Conservation (phyloP, 225 moss, liverwort and hornwort species). For the Marchantia paleacea region DNA sequence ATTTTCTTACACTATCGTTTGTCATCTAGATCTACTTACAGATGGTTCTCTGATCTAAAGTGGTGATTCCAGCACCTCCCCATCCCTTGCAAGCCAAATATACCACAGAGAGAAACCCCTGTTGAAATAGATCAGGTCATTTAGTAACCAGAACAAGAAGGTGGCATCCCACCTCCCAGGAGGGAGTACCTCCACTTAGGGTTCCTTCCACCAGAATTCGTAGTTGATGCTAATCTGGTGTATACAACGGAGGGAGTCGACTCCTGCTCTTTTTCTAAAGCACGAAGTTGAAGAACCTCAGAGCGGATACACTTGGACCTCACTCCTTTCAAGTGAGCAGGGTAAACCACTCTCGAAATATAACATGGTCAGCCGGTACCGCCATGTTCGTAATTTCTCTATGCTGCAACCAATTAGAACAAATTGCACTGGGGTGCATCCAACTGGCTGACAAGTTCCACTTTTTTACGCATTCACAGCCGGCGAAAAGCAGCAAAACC, state of each 20-base stretch:
- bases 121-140: constrained; percentile 24
- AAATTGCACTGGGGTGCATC: constrained; percentile 14
- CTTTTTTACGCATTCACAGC: constrained; percentile 12
- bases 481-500: constrained; percentile 33
- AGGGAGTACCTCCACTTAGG: constrained; percentile 14
- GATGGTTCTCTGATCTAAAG: constrained; percentile 1
- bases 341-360: constrained; percentile 15
- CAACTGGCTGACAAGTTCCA: constrained; percentile 7
- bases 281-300: constrained; percentile 3
- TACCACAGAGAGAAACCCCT: constrained; percentile 17
- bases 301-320: constrained; percentile 8
- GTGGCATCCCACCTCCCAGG: constrained; percentile 12
- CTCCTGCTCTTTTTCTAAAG: constrained; percentile 18
- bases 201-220: constrained; percentile 13
- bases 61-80: constrained; percentile 11
- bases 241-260: constrained; percentile 2
- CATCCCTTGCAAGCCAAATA: constrained; percentile 7
- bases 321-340: constrained; percentile 7
- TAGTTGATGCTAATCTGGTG: constrained; percentile 8
- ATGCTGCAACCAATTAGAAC: constrained; percentile 18
- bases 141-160: constrained; percentile 23
- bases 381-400: constrained; percentile 1
- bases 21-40: constrained; percentile 23
- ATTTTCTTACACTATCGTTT: constrained; percentile 16
- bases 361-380: constrained; percentile 21